phyloP scores from a whole-genome alignment of 345 rosid species.

The Garcia nutans region DNA sequence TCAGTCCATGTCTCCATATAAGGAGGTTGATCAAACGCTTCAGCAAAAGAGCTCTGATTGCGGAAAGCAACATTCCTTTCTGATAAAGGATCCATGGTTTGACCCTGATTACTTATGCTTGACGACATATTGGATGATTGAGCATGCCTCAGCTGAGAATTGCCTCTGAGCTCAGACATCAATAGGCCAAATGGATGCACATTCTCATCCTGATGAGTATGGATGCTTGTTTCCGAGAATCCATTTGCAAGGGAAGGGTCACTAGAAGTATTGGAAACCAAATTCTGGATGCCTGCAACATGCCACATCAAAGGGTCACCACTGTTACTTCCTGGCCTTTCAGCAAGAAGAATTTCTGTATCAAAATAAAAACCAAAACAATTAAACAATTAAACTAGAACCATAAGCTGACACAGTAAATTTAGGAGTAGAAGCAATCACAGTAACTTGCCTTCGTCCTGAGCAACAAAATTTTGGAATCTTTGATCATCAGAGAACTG shows the following conservation, averaged over 20 bases:
- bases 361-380: slow-evolving; percentile 2
- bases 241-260: slow-evolving; percentile 37
- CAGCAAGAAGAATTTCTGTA: slow-evolving; percentile 54
- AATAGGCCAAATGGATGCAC: slow-evolving; percentile 62
- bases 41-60: slow-evolving; percentile 20
- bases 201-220: slow-evolving; percentile 43
- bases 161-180: slow-evolving; percentile 57
- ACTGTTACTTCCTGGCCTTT: slow-evolving; percentile 39
- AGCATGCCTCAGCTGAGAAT: slow-evolving; percentile 33
- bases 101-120: slow-evolving; percentile 31
- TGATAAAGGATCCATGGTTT: slow-evolving; percentile 24
- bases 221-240: slow-evolving; percentile 26
- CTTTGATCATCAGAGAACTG: slow-evolving; percentile 28
- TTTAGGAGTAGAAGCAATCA: slow-evolving; percentile 19
- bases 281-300: slow-evolving; percentile 28
- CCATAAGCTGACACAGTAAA: slow-evolving; percentile 4
- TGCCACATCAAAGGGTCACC: slow-evolving; percentile 21
- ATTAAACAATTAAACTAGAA: slow-evolving; percentile 10
- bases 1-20: slow-evolving; percentile 38
- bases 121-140: slow-evolving; percentile 37
- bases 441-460: slow-evolving; percentile 46
- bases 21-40: slow-evolving; percentile 31
- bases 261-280: slow-evolving; percentile 27
- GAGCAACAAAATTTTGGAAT: slow-evolving; percentile 33
- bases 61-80: slow-evolving; percentile 24